Percentiles rank a stretch among this genome's conserved stretches.
These are phyloP conservation scores for barley (Hordeum vulgare) DNA, from an alignment of 176 grass and related monocot species.

Conservation along the genomic window DNA sequence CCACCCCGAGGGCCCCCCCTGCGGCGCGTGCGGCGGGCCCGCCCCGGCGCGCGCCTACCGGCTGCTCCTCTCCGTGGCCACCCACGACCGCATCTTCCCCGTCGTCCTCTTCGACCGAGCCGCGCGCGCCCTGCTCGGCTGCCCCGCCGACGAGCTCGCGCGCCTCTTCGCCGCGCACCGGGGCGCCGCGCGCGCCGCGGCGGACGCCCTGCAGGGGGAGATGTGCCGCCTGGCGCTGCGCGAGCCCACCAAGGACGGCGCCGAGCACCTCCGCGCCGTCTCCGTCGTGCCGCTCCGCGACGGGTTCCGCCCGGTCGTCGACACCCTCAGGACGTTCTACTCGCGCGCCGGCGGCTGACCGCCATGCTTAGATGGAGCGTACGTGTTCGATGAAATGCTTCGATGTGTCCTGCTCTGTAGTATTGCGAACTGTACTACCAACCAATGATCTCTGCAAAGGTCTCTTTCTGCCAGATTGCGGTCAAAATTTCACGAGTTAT, in stretches of 20 bases:
- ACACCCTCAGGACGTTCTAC: constrained; percentile 42
- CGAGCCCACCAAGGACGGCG: constrained; percentile 32
- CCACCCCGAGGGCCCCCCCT: background rate
- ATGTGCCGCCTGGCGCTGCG: constrained; percentile 57
- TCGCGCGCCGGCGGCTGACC: background rate
- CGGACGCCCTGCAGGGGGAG: constrained; percentile 49
- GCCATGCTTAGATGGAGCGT: background rate
- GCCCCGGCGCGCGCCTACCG: constrained; percentile 39
- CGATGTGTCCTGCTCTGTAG: background rate
- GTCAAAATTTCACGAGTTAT: background rate
- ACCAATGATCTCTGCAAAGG: background rate
- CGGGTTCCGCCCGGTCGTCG: constrained; percentile 50
- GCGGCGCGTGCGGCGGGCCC: constrained; percentile 21
- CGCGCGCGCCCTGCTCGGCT: constrained; percentile 53
- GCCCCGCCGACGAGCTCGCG: constrained; percentile 41
- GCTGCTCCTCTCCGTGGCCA: constrained; percentile 61
- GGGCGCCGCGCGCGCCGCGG: constrained; percentile 28
- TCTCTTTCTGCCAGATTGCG: background rate
- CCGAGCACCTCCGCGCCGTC: constrained; percentile 47
- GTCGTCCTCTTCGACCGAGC: constrained; percentile 68
- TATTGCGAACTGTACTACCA: background rate
- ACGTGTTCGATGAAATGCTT: constrained; percentile 20
- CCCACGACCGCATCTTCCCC: constrained; percentile 48
- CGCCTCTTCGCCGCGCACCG: constrained; percentile 34
- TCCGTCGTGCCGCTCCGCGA: constrained; percentile 54